Evolutionary conservation across 305 asterid species (phyloP), one percentile per base, ranked within the genome.

Genomic region (Fraxinus angustifolia): DNA sequence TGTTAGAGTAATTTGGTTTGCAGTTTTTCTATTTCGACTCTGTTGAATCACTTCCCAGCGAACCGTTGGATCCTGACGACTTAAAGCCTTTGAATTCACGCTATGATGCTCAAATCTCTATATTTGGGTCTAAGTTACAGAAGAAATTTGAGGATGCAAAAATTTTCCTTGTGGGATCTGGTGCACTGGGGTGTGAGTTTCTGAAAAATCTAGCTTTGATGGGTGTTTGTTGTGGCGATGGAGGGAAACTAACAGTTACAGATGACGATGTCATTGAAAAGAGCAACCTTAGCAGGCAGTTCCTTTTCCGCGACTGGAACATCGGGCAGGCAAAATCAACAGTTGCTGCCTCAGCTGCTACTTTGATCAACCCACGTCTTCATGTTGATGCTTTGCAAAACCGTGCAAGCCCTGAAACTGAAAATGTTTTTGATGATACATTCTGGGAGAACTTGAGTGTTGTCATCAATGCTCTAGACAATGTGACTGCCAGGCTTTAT

Each of bases 11-110:
- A 58, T 58, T n/a, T 58, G 68, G 45, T 14, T 48, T 48, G 38
- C 89, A 87, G 90, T 87, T 87, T 75, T 87, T 87, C 87, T 84
- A 87, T 73, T 87, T 87, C n/a, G 88, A 84, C 78, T 85, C 90
- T 8, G 68, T 87, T 31, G 90, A 87, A 77, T 87, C 90, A 12
- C 90, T 87, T 80, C 88, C 90, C 21, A 48, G 80, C 0, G 90
- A 78, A 28, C 85, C 88, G 2, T 70, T 87, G 70, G 88, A 84
- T 67, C 76, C 87, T 10, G 73, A 40, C 23, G 88, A 87, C 73
- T 80, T 84, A 23, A 85, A 58, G 77, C 88, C 90, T 16, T 81
- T 82, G 83, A 87, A 85, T 72, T 70, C 82, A 50, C 90, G 90
- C 50, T 87, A 87, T 58, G 90, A 87, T 83, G 90, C 90, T 17